Percentiles rank a stretch among this genome's conserved stretches.
Evolutionary conservation across 768 basidiomycete genomes (phyloP).

Genomic region (Coprinopsis strossmayeri): DNA sequence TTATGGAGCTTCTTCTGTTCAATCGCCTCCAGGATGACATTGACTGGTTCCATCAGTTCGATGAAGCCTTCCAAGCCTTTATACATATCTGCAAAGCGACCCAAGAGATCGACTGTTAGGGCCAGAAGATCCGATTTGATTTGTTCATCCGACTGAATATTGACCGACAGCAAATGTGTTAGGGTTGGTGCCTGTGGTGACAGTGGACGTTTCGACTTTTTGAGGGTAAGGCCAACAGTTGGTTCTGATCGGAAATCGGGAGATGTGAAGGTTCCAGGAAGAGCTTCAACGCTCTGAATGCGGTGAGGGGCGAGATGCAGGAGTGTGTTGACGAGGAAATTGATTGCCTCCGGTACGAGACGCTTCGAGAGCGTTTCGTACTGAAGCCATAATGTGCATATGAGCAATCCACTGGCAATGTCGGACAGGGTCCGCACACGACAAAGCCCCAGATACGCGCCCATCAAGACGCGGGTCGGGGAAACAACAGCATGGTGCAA

Average conservation of each 20-base stretch:
- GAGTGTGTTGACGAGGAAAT: slow-evolving; percentile 68
- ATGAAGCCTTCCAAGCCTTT: slow-evolving; percentile 76
- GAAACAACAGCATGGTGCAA: slow-evolving; percentile 86
- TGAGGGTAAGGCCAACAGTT: slow-evolving; percentile 31
- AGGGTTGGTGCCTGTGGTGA: slow-evolving; percentile 42
- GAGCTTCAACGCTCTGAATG: slow-evolving; percentile 33
- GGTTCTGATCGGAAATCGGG: slow-evolving; percentile 59
- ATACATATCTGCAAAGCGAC: slow-evolving; percentile 67
- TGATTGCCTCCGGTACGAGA: slow-evolving; percentile 82
- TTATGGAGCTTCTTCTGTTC: slow-evolving; percentile 21
- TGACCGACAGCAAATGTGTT: slow-evolving; percentile 29
- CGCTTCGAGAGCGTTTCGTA: slow-evolving; percentile 84
- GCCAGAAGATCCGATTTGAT: slow-evolving; percentile 67
- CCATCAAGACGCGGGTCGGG: slow-evolving; percentile 82
- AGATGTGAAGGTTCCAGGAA: slow-evolving; percentile 68
- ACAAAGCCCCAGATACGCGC: slow-evolving; percentile 82
- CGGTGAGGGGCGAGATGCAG: slow-evolving; percentile 67
- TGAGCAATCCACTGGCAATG: slow-evolving; percentile 80
- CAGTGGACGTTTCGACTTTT: slow-evolving; percentile 37
- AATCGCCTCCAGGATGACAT: slow-evolving; percentile 49
- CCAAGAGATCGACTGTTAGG: slow-evolving; percentile 55
- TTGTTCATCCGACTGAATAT: slow-evolving; percentile 42
- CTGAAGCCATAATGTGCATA: slow-evolving; percentile 79
- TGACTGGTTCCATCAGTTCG: slow-evolving; percentile 74
- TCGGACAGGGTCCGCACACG: slow-evolving; percentile 73